Evolutionary conservation across 208 protist genomes (phyloP).

Genomic region (Acanthamoeba quina): DNA sequence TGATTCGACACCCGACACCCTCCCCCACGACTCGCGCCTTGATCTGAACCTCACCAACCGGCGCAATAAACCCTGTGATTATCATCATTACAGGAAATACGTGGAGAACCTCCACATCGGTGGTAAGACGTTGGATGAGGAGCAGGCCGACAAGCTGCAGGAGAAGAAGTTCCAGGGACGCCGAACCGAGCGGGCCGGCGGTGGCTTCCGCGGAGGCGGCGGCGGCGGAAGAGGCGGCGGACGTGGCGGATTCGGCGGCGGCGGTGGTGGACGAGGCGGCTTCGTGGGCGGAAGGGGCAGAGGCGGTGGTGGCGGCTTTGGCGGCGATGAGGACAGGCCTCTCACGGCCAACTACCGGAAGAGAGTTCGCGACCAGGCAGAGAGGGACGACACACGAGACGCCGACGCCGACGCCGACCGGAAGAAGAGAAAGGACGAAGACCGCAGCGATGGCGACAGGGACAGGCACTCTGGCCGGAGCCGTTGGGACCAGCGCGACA

Average conservation of each 20-base stretch:
- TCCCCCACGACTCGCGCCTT: too few relatives aligned
- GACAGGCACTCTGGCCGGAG: neutral
- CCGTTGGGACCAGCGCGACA: neutral
- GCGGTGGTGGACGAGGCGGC: neutral
- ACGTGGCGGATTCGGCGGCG: neutral
- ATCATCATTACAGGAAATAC: neutral
- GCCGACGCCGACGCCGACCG: neutral
- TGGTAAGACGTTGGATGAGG: slow-evolving; percentile 1
- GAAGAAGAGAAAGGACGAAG: neutral
- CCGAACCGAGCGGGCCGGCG: neutral
- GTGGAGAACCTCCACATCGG: neutral
- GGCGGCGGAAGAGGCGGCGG: neutral
- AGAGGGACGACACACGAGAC: neutral
- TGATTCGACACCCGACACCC: neutral
- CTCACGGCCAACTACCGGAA: neutral
- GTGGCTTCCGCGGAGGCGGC: neutral
- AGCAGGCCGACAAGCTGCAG: slow-evolving; percentile 35
- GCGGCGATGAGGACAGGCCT: neutral
- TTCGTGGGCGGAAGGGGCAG: neutral
- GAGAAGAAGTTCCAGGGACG: slow-evolving; percentile 33
- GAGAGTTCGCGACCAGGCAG: neutral
- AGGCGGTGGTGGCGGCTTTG: neutral
- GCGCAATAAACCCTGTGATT: neutral
- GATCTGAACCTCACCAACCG: neutral
- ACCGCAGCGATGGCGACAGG: neutral